phyloP scores from a whole-genome alignment of 75 land plant species.

The Sequoia sempervirens region DNA sequence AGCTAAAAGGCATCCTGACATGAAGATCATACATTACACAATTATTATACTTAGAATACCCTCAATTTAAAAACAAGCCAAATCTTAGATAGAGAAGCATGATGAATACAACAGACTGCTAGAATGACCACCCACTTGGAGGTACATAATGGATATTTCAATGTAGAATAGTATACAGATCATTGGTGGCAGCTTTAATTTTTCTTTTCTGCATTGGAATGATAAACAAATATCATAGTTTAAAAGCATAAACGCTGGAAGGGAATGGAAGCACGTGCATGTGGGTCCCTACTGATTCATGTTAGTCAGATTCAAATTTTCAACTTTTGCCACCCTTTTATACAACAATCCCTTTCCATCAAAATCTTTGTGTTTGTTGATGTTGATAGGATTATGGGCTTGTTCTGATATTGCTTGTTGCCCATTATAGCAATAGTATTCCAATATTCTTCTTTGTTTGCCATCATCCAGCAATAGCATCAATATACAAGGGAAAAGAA shows the following conservation, averaged over 20 bases:
- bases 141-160: background rate
- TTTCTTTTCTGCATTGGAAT: background rate
- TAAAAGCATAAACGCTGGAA: background rate
- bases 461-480: background rate
- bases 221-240: slow-evolving; percentile 7
- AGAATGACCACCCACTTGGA: background rate
- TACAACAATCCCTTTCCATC: background rate
- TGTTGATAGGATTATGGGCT: background rate
- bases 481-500: background rate
- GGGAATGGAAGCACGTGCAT: slow-evolving; percentile 11
- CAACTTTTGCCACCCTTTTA: slow-evolving; percentile 10
- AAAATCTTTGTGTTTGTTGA: background rate
- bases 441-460: background rate
- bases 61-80: background rate
- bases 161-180: background rate
- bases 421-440: background rate
- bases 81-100: background rate
- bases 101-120: background rate
- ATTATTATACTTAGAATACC: background rate
- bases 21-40: background rate
- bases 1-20: slow-evolving; percentile 7
- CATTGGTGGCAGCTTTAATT: slow-evolving; percentile 6
- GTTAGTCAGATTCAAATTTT: background rate
- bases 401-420: background rate
- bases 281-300: background rate